A percentile compares a stretch with the other conserved stretches of the same genome.
phyloP scores from a whole-genome alignment of 768 basidiomycete genomes.

The Collybia mongolica region DNA sequence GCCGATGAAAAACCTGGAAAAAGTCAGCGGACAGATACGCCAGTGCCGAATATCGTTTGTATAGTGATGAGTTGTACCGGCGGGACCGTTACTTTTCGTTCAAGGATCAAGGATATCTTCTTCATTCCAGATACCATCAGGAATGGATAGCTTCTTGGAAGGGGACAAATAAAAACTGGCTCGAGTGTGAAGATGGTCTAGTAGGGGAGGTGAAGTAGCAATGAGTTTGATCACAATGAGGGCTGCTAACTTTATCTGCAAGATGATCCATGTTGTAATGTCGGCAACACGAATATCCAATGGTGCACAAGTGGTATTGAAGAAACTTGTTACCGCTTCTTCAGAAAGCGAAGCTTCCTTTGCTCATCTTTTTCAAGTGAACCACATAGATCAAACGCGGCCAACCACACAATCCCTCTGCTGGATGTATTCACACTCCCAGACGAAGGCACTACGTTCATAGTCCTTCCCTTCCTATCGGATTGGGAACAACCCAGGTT shows the following conservation, averaged over 20 bases:
- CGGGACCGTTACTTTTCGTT: conserved; percentile 17
- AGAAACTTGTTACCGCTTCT: conserved; percentile 12
- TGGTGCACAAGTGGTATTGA: conserved; percentile 23
- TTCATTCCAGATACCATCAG: conserved; percentile 20
- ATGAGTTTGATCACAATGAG: background rate
- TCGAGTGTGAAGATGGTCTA: conserved; percentile 7
- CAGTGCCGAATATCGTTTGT: no score
- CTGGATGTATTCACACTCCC: conserved; percentile 19
- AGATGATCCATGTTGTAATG: conserved; percentile 7
- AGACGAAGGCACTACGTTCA: conserved; percentile 9
- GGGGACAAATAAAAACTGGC: conserved; percentile 1
- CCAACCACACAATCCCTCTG: conserved; percentile 29
- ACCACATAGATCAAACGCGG: conserved; percentile 3
- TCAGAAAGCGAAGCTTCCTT: conserved; percentile 27
- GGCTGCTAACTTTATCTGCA: no score
- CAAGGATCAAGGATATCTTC: conserved; percentile 19
- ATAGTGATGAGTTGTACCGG: conserved; percentile 14
- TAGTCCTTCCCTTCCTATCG: conserved; percentile 20
- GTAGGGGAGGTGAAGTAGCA: background rate
- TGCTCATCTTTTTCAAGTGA: conserved; percentile 16
- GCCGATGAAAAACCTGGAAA: no score
- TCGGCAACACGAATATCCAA: conserved; percentile 28
- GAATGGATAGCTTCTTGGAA: conserved; percentile 24
- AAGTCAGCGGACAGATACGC: no score
- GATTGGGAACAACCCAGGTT: conserved; percentile 19